Evolutionary conservation across 2,329 filamentous ascomycete genomes (phyloP).

Genomic region (Fusarium domesticum): DNA sequence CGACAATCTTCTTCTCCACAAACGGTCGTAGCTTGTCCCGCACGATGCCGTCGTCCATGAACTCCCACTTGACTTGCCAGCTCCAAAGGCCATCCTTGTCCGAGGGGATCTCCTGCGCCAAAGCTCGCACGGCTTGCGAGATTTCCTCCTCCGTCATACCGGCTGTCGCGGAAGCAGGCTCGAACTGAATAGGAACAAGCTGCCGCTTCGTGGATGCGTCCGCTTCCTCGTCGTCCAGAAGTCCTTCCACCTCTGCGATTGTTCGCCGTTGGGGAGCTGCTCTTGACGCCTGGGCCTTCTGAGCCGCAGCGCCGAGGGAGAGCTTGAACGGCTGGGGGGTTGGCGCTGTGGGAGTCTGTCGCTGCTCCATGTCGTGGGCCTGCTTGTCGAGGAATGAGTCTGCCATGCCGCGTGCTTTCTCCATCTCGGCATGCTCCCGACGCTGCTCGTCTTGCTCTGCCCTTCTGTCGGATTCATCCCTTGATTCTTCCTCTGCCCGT

Average conservation of each 20-base stretch:
- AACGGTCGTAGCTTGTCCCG: slow-evolving; percentile 87
- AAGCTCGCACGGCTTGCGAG: slow-evolving; percentile 71
- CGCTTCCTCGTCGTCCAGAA: slow-evolving; percentile 94
- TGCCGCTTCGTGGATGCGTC: slow-evolving; percentile 67
- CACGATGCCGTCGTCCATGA: slow-evolving; percentile 76
- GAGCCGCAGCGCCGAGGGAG: slow-evolving; percentile 83
- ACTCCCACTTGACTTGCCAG: slow-evolving; percentile 93
- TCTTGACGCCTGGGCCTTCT: slow-evolving; percentile 61
- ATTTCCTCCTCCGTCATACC: slow-evolving; percentile 84
- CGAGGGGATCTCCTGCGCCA: slow-evolving; percentile 87
- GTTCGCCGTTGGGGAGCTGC: slow-evolving; percentile 65
- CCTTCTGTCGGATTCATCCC: slow-evolving; percentile 79
- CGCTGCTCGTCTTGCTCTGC: slow-evolving; percentile 73
- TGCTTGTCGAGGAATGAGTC: slow-evolving; percentile 88
- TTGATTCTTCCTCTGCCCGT: slow-evolving; percentile 67
- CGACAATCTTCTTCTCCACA: slow-evolving; percentile 96
- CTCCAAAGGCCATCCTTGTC: slow-evolving; percentile 84
- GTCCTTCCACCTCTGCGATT: slow-evolving; percentile 87
- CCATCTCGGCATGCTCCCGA: slow-evolving; percentile 66
- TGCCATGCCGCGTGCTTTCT: slow-evolving; percentile 78
- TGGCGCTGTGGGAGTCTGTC: slow-evolving; percentile 37
- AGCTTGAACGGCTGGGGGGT: slow-evolving; percentile 84
- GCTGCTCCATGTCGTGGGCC: slow-evolving; percentile 68
- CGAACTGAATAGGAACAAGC: slow-evolving; percentile 79
- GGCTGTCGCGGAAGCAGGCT: slow-evolving; percentile 59